Conservation (phyloP, 106 monocot species). For the Vanilla planifolia region DNA sequence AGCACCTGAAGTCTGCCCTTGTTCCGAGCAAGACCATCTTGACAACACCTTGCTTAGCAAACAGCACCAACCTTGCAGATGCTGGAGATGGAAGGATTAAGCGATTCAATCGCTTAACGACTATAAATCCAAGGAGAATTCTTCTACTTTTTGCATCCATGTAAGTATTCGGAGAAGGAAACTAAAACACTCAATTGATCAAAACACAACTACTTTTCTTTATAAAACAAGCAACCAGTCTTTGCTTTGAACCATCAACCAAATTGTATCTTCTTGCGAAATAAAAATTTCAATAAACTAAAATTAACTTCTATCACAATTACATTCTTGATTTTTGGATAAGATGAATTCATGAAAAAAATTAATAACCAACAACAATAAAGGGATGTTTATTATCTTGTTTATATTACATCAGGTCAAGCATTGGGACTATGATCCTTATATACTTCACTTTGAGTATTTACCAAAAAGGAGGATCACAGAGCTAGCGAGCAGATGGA, state of each 20-base stretch:
- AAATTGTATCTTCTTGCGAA: too few relatives aligned
- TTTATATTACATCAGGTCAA: conserved; percentile 16
- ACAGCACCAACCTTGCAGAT: conserved; percentile 7
- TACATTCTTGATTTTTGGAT: not conserved
- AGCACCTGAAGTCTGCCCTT: conserved; percentile 14
- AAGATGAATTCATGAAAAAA: too few relatives aligned
- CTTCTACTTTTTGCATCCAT: conserved; percentile 33
- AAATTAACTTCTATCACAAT: too few relatives aligned
- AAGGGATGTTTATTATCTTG: not conserved
- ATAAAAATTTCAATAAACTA: too few relatives aligned
- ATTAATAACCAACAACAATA: not conserved
- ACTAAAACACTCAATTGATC: too few relatives aligned
- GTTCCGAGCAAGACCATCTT: conserved; percentile 6
- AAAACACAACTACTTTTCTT: too few relatives aligned
- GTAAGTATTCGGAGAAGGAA: conserved; percentile 16
- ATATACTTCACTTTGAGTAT: conserved; percentile 36
- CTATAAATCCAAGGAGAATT: conserved; percentile 23
- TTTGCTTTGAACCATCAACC: too few relatives aligned
- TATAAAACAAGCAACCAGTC: too few relatives aligned
- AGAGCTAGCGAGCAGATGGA: not conserved
- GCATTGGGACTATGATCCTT: conserved; percentile 35
- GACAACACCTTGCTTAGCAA: not conserved
- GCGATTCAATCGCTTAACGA: conserved; percentile 22
- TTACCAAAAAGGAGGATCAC: conserved; percentile 11
- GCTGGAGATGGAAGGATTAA: conserved; percentile 22